Conservation (phyloP, 2,329 filamentous ascomycete genomes). For the Colletotrichum sp. region DNA sequence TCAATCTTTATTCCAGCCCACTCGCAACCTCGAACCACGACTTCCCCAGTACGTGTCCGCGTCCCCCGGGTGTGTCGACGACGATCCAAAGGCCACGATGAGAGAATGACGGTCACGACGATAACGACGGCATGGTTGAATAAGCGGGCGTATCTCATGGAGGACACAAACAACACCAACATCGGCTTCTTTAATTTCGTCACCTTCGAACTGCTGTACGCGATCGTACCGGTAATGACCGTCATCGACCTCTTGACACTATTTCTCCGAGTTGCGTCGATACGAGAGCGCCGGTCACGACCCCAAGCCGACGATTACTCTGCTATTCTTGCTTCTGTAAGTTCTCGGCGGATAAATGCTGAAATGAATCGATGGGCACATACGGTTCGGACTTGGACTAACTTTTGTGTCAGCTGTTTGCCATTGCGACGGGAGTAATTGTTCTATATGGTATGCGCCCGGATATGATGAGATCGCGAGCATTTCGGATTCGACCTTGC, state of each 20-base stretch:
- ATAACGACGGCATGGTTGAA: neutral
- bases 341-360: neutral
- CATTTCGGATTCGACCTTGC: neutral
- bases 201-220: neutral
- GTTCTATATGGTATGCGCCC: neutral
- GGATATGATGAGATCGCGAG: neutral
- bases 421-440: neutral
- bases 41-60: neutral
- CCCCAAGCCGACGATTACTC: neutral
- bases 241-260: neutral
- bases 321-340: neutral
- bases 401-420: neutral
- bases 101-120: neutral
- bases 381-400: neutral
- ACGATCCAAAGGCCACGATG: neutral
- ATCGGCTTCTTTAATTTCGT: slow-evolving; percentile 6
- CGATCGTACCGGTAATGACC: neutral
- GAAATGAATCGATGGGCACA: rapidly evolving
- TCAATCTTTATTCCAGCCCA: neutral
- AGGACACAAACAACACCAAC: neutral
- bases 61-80: neutral
- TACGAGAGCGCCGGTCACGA: neutral
- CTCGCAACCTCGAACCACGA: neutral
- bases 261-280: neutral
- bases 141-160: neutral